Evolutionary conservation across 768 basidiomycete genomes (phyloP), one percentile per base, ranked within the genome.

Genomic region (Podaxis sp.): DNA sequence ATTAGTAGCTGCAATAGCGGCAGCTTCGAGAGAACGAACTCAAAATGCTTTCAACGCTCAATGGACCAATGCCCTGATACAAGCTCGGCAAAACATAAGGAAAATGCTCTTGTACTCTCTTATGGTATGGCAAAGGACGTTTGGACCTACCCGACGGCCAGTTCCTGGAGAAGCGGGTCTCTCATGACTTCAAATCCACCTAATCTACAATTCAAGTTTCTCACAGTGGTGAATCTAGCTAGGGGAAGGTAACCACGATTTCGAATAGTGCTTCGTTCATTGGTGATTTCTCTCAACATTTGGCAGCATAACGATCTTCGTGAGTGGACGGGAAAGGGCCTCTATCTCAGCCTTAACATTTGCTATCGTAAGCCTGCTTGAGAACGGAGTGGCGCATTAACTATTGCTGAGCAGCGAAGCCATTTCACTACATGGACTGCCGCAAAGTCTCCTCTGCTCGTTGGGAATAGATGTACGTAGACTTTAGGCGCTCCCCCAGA

Each of bases 381-480:
- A 66, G 66, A 85, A 82, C 46, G 84, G 50, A 84, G 85, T 56
- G 82, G 82, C 6, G 73, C 74, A n/a, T 66, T 85, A 46, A 75
- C 79, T 0, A 74, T 76, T 58, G 83, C 81, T 2, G 82, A 85
- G 68, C 72, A 76, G 28, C 82, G 82, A 67, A 80, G 80, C 28
- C 83, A 84, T 67, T 85, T 84, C 67, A 83, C 82, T 2, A 81
- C 81, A 0, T 85, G 84, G 84, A 82, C 84, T 24, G 67, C 84
- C 71, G 79, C 79, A 17, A 85, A 84, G 66, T 82, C 81, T 0
- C 84, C 83, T 6, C 75, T 85, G 15, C 72, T 84, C 48, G 77
- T 85, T 56, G 78, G 83, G 60, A 81, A 81, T 83, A 1, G 72
- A 82, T 59, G 82, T 80, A 62, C 13, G 77, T 70, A 24, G 20